Evolutionary conservation across 192 early-diverging fungal species (phyloP).

Genomic region (Entomortierella lignicola): DNA sequence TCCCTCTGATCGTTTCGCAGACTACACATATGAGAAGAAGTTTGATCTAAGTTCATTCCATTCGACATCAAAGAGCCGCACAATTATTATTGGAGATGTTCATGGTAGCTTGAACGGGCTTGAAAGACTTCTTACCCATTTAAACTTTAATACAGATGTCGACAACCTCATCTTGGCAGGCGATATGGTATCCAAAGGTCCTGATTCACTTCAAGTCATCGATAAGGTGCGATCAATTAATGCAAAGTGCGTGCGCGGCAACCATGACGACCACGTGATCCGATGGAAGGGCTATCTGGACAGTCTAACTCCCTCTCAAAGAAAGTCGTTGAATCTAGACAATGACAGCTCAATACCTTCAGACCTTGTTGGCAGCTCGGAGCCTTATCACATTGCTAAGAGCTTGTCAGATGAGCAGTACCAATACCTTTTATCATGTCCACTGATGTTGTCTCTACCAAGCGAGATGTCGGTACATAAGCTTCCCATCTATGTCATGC

Average conservation of each 20-base stretch:
- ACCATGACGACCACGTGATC: slow-evolving; percentile 79
- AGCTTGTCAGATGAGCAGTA: slow-evolving; percentile 27
- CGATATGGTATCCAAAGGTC: slow-evolving; percentile 74
- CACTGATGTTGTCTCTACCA: slow-evolving; percentile 33
- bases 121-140: slow-evolving; percentile 57
- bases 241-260: slow-evolving; percentile 74
- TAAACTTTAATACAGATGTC: slow-evolving; percentile 38
- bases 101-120: slow-evolving; percentile 72
- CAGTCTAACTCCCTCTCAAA: slow-evolving; percentile 17
- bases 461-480: slow-evolving; percentile 9
- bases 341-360: not conserved
- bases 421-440: slow-evolving; percentile 40
- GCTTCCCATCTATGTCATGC: slow-evolving; percentile 30
- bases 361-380: slow-evolving; percentile 32
- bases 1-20: slow-evolving; percentile 29
- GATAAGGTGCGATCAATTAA: slow-evolving; percentile 58
- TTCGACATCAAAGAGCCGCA: not conserved
- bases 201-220: slow-evolving; percentile 68
- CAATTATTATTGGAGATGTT: slow-evolving; percentile 77
- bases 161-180: slow-evolving; percentile 77
- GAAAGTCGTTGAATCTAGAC: not conserved
- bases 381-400: slow-evolving; percentile 28
- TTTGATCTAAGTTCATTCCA: not conserved
- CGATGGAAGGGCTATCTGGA: slow-evolving; percentile 64
- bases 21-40: slow-evolving; percentile 21